Evolutionary conservation across 2,329 filamentous ascomycete genomes (phyloP).

Genomic region (Fusarium oxysporum): DNA sequence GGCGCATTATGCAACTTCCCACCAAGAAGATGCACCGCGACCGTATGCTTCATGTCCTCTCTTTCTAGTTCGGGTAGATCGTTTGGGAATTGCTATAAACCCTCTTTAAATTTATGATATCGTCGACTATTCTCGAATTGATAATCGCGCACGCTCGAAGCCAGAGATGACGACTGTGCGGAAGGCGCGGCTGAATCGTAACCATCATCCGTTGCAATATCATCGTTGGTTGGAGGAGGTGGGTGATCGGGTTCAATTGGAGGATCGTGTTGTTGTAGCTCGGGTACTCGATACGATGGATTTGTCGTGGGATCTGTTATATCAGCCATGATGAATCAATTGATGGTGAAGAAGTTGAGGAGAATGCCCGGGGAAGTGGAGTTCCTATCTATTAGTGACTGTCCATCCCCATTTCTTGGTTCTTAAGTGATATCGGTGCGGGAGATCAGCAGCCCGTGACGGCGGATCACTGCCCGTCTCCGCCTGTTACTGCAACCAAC

Average conservation of each 20-base stretch:
- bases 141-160: conserved; percentile 53
- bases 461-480: not conserved
- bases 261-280: conserved; percentile 17
- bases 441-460: conserved; percentile 2
- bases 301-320: not conserved
- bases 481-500: not conserved
- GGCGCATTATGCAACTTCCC: conserved; percentile 57
- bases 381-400: not conserved
- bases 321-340: not conserved
- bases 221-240: not conserved
- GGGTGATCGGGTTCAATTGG: conserved; percentile 18
- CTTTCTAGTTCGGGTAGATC: conserved; percentile 59
- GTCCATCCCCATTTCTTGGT: not conserved
- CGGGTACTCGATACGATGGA: not conserved
- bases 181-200: conserved; percentile 23
- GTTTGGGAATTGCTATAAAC: conserved; percentile 55
- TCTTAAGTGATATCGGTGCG: not conserved
- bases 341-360: not conserved
- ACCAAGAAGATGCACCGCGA: conserved; percentile 50
- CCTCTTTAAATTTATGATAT: conserved; percentile 57
- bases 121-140: conserved; percentile 57
- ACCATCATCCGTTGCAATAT: conserved; percentile 30
- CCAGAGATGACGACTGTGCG: conserved; percentile 33
- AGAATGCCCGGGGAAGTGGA: not conserved
- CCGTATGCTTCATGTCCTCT: conserved; percentile 57